Percentiles rank a stretch among this genome's conserved stretches.
These are phyloP conservation scores for Nothopassalora personata DNA, from an alignment of 2,329 filamentous ascomycete genomes.

Conservation along the genomic window DNA sequence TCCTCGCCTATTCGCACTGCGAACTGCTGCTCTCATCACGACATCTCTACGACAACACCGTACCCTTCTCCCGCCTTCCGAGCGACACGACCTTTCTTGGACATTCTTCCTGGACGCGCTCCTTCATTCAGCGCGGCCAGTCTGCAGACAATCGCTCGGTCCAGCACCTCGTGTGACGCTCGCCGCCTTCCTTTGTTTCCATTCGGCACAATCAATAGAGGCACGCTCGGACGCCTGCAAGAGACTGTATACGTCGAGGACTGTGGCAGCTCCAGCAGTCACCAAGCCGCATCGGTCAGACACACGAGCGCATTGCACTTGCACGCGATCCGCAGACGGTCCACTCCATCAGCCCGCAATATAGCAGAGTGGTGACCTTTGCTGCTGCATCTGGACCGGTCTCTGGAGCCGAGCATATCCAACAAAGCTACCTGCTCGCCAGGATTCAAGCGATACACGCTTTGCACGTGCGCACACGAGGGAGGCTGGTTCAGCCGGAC, in stretches of 20 bases:
- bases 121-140: not conserved
- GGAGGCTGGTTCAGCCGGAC: not conserved
- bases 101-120: not conserved
- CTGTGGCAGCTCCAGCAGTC: not conserved
- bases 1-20: not conserved
- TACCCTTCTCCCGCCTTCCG: not conserved
- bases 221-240: constrained; percentile 18
- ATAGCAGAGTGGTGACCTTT: not conserved
- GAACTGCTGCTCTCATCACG: not conserved
- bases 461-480: not conserved
- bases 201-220: constrained; percentile 7
- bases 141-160: not conserved
- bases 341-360: not conserved
- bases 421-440: not conserved
- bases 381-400: not conserved
- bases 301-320: constrained; percentile 4
- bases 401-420: not conserved
- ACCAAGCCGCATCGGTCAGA: not conserved
- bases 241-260: constrained; percentile 11
- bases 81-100: not conserved
- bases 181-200: constrained; percentile 13
- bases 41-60: not conserved
- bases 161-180: constrained; percentile 1
- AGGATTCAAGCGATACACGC: not conserved
- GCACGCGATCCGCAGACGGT: not conserved